Evolutionary conservation across 75 land plant genomes (phyloP), one percentile per base, ranked within the genome.

Genomic region (Pinus taeda): DNA sequence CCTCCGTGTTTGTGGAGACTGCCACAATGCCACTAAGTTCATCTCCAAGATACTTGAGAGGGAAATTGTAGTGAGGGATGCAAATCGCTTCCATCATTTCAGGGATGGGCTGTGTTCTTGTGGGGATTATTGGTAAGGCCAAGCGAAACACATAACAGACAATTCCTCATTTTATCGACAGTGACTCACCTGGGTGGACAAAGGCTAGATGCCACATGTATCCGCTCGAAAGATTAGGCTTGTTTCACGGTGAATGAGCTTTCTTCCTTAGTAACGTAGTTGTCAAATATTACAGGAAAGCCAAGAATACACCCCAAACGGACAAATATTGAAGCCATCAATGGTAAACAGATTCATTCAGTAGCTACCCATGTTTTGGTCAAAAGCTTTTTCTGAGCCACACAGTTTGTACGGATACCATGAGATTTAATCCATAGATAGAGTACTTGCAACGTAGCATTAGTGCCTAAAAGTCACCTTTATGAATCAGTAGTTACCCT

Each of bases 41-140:
- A 15, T 73, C 18, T 49, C 58, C 33, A 73, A 57, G 74, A 57
- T 55, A 22, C 33, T 24, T 55, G 29, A n/a, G 57, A 45, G 15
- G 15, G 74, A 73, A 57, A 71, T 71, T 49, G 42, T 26, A 12
- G 74, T 73, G 36, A 56, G 74, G 15, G 74, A 56, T 73, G 29
- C 26, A 56, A 29, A 55, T 22, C 21, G 57, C 15, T 49, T 71
- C 29, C 74, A 49, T 71, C 29, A 49, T n/a, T 71, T 71, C 15
- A 71, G 9, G 13, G 24, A 45, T 45, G 21, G 73, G 13, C 42
- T 11, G 4, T 49, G 45, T 22, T 71, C 39, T 71, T 49, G 20
- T 71, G 74, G 74, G 42, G 74, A 49, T 71, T 57, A 73, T 6
- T 6, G 74, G 17, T 73, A 73, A 56, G 26, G 33, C 58, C 22